Evolutionary conservation across 192 early-diverging fungal species (phyloP).

Genomic region (Thamnidium elegans): DNA sequence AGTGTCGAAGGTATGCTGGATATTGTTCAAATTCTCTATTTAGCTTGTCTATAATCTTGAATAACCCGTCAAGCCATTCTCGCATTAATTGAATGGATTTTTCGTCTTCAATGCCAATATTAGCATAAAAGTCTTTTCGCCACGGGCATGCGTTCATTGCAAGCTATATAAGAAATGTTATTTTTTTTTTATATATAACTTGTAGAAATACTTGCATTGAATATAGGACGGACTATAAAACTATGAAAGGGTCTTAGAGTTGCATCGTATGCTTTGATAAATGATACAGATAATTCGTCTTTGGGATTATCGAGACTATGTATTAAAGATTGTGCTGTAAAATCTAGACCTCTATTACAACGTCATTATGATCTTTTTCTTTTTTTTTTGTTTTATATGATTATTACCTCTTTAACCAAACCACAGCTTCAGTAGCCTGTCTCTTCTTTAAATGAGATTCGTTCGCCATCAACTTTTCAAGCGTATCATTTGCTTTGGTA

Average conservation of each 20-base stretch:
- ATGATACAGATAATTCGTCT: conserved; percentile 64
- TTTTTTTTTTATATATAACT: neutral
- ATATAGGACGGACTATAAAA: conserved; percentile 61
- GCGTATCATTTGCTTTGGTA: conserved; percentile 66
- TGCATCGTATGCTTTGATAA: conserved; percentile 59
- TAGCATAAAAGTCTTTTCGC: conserved; percentile 81
- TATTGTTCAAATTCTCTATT: conserved; percentile 50
- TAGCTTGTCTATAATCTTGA: conserved; percentile 62
- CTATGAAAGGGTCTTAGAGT: conserved; percentile 66
- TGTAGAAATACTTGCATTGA: conserved; percentile 41
- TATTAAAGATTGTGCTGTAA: conserved; percentile 62
- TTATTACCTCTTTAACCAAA: conserved; percentile 90
- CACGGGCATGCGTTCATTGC: conserved; percentile 89
- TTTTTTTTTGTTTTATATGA: neutral
- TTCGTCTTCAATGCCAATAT: conserved; percentile 64
- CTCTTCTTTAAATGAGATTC: conserved; percentile 72
- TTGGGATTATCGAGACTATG: conserved; percentile 46
- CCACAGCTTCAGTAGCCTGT: conserved; percentile 82
- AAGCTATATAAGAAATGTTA: conserved; percentile 38
- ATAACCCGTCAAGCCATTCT: conserved; percentile 69
- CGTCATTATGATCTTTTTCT: neutral
- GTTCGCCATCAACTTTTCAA: conserved; percentile 71
- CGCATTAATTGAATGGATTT: conserved; percentile 57
- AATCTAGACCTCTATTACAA: conserved; percentile 61
- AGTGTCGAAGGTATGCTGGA: conserved; percentile 20